Evolutionary conservation across 2,329 filamentous ascomycete genomes (phyloP), one percentile per base, ranked within the genome.

Genomic region (Talaromyces sp.): DNA sequence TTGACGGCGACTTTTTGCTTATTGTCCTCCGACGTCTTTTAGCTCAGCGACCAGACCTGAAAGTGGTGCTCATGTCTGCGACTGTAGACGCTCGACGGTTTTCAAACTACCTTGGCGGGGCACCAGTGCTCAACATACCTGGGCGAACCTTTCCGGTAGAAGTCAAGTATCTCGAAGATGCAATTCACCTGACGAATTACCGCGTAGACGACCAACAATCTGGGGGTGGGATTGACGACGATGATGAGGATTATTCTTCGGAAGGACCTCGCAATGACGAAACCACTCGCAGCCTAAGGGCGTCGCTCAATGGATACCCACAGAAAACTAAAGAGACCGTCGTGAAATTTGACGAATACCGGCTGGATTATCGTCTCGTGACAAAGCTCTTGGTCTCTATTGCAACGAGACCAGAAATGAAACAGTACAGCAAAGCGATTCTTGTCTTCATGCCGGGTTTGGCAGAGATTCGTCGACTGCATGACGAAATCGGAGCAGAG

Each of bases 381-480:
- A 83, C 91, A 3, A 88, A 89, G 65, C 78, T 99, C 14, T 86
- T 98, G 56, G 81, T 86, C 27, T 85, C 82, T n/a, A 86, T 99
- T 61, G 89, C 91, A 2, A 85, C 82, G 0, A 84, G 89, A 60
- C 82, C 86, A 5, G 78, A 83, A 0, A 87, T 93, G 66, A 73
- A 78, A 14, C 77, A 81, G 17, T 98, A 88, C 75, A 97, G 92
- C 79, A 93, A 89, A 72, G 95, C 95, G 1, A 89, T 98, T 56
- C 76, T 99, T n/a, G 85, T 99, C 5, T 99, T 99, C 73, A 80
- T 99, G 67, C 95, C 95, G 7, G 95, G 95, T 71, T 91, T 98
- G 66, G 93, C 90, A 11, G 95, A 99, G 69, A 97, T 97, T 66
- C 84, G 92, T 58, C 88, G 89, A 21, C 78, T 99, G 51, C 95